A percentile compares a stretch with the other conserved stretches of the same genome.
phyloP scores from a whole-genome alignment of 768 basidiomycete species.

The Tubosaeta sp. region DNA sequence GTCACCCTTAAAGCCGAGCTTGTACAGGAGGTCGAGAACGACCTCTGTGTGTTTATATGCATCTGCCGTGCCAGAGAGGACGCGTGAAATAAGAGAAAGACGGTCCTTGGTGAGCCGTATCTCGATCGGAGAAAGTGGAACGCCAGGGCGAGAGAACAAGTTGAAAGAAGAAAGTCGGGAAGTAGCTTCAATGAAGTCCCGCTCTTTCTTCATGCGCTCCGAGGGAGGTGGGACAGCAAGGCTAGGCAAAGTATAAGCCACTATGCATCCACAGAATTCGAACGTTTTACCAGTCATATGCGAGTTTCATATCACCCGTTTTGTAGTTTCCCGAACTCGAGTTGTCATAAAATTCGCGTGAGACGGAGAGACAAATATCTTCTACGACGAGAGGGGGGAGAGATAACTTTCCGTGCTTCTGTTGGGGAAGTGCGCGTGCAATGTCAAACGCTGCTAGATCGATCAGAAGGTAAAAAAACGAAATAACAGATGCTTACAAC shows the following conservation, averaged over 20 bases:
- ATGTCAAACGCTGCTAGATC: conserved; percentile 54
- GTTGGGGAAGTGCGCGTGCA: conserved; percentile 57
- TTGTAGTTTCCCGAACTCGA: conserved; percentile 90
- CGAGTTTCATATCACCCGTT: conserved; percentile 92
- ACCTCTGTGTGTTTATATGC: conserved; percentile 92
- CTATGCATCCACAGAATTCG: background rate
- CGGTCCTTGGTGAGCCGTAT: conserved; percentile 89
- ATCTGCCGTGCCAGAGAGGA: conserved; percentile 79
- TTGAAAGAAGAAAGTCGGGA: conserved; percentile 93
- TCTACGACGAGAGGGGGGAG: conserved; percentile 56
- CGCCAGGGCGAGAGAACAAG: conserved; percentile 67
- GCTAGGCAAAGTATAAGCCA: conserved; percentile 38
- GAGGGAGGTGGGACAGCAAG: conserved; percentile 70
- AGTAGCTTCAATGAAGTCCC: conserved; percentile 96
- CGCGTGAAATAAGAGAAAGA: conserved; percentile 79
- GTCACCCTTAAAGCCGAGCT: conserved; percentile 77
- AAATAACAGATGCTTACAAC: conserved; percentile 57
- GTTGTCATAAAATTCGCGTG: conserved; percentile 93
- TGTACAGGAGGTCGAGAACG: conserved; percentile 83
- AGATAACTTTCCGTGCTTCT: conserved; percentile 41
- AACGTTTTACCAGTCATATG: conserved; percentile 80
- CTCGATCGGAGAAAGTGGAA: conserved; percentile 84
- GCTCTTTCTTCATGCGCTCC: conserved; percentile 60
- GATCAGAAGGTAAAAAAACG: conserved; percentile 3
- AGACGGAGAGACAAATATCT: conserved; percentile 73